phyloP scores from a whole-genome alignment of 441 rosid species.

The Adansonia madagascariensis region DNA sequence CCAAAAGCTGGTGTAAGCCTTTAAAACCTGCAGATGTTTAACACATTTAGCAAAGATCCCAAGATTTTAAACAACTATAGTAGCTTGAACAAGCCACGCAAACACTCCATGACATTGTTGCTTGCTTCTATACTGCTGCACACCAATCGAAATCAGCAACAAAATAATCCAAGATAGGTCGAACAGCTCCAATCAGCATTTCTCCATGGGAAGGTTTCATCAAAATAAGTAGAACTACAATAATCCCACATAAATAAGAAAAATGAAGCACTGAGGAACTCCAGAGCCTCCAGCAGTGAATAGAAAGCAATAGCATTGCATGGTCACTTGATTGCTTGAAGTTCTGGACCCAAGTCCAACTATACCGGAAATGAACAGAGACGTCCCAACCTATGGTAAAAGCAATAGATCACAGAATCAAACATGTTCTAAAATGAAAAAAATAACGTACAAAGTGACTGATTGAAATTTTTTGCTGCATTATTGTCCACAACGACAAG shows the following conservation, averaged over 20 bases:
- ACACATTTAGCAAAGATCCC: conserved; percentile 48
- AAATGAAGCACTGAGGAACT: conserved; percentile 52
- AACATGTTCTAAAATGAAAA: conserved; percentile 44
- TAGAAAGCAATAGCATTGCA: conserved; percentile 50
- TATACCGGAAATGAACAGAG: conserved; percentile 48
- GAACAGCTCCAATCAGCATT: conserved; percentile 71
- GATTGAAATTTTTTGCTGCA: conserved; percentile 38
- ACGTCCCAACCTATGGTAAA: conserved; percentile 65
- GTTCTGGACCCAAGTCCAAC: conserved; percentile 56
- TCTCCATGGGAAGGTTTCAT: conserved; percentile 66
- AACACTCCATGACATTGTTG: conserved; percentile 63
- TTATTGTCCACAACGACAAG: conserved; percentile 50
- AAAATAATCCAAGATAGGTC: conserved; percentile 54
- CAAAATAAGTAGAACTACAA: conserved; percentile 54
- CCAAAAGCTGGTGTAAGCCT: conserved; percentile 43
- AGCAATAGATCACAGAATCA: conserved; percentile 74
- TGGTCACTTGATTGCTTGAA: conserved; percentile 63
- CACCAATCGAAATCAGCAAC: conserved; percentile 66
- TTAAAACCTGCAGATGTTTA: conserved; percentile 62
- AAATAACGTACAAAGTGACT: conserved; percentile 38
- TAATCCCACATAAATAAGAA: conserved; percentile 40
- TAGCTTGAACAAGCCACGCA: conserved; percentile 66
- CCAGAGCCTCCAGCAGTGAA: conserved; percentile 55
- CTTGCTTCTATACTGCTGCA: conserved; percentile 71
- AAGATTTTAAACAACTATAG: conserved; percentile 35